Conservation (phyloP, 2,329 filamentous ascomycete species). For the Venturiaceae sp. region DNA sequence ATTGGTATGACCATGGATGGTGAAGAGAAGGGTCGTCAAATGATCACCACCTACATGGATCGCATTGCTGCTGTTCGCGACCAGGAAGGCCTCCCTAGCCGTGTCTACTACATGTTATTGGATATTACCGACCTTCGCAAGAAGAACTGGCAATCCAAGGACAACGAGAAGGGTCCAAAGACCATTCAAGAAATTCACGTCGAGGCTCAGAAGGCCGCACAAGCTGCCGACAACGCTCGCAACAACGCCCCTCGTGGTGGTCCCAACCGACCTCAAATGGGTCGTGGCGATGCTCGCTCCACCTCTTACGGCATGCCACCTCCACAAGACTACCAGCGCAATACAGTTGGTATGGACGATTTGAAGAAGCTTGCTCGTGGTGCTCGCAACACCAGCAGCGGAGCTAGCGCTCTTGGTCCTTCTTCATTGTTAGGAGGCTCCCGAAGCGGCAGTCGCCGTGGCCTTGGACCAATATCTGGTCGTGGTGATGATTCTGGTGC, state of each 20-base stretch:
- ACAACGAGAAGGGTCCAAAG: constrained; percentile 89
- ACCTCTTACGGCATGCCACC: constrained; percentile 54
- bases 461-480: constrained; percentile 61
- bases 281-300: constrained; percentile 79
- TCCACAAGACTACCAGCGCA: constrained; percentile 60
- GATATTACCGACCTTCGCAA: constrained; percentile 80
- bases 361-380: constrained; percentile 60
- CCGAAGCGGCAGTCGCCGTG: constrained; percentile 78
- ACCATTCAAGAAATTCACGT: constrained; percentile 87
- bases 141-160: constrained; percentile 75
- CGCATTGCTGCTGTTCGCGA: constrained; percentile 78
- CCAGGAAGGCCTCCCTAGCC: constrained; percentile 65
- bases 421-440: constrained; percentile 73
- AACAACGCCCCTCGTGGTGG: constrained; percentile 51
- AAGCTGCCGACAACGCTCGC: constrained; percentile 61
- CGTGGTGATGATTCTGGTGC: constrained; percentile 75
- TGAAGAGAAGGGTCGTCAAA: constrained; percentile 65
- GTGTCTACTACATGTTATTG: constrained; percentile 94
- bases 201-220: constrained; percentile 62
- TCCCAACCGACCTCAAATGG: constrained; percentile 60
- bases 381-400: constrained; percentile 41
- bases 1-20: constrained; percentile 81
- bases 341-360: constrained; percentile 86
- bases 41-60: constrained; percentile 91
- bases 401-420: constrained; percentile 57